Evolutionary conservation across 169 alveolate genomes (phyloP), one percentile per base, ranked within the genome.

Genomic region (Plasmodium malariae): DNA sequence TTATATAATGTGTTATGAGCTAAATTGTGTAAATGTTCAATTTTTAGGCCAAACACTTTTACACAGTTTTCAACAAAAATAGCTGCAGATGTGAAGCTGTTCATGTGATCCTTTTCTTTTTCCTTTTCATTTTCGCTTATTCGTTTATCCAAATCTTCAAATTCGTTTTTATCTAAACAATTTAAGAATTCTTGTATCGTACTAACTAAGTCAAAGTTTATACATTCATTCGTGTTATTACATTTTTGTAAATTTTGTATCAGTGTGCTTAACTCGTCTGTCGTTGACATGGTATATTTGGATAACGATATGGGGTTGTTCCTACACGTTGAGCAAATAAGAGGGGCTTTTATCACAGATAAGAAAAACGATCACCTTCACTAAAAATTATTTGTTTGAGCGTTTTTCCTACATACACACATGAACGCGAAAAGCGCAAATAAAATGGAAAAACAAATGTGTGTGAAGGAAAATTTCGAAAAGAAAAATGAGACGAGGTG

Each of bases 11-110:
- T 80, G 40, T 80, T 80, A 65, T 80, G 90, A 3, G 90, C 90
- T 60, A 80, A 80, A 24, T 80, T 80, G 37, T 80, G 90, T 36
- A 80, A 40, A 54, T 80, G 80, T 12, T 80, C 90, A 68, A 80
- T 80, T 80, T 80, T 80, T 32, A 59, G 67, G 26, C 90, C 62
- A 54, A 80, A 80, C 1, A 80, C 65, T 80, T 80, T 80, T n/a
- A 80, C 90, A 57, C 90, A 80, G 40, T 80, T 80, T 30, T 80
- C 90, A 17, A 80, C 83, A 43, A 80, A 80, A 21, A 80, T 80
- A 3, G 90, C 90, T 5, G 90, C 90, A 6, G 90, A 80, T 2
- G 90, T 80, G 37, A 80, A 80, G 40, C 83, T 80, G 45, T 80
- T 54, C 57, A 55, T 26, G 11, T 65, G 17, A 7, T 80, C 90